Evolutionary conservation across 208 protist species (phyloP).

Genomic region (Angomonas deanei): DNA sequence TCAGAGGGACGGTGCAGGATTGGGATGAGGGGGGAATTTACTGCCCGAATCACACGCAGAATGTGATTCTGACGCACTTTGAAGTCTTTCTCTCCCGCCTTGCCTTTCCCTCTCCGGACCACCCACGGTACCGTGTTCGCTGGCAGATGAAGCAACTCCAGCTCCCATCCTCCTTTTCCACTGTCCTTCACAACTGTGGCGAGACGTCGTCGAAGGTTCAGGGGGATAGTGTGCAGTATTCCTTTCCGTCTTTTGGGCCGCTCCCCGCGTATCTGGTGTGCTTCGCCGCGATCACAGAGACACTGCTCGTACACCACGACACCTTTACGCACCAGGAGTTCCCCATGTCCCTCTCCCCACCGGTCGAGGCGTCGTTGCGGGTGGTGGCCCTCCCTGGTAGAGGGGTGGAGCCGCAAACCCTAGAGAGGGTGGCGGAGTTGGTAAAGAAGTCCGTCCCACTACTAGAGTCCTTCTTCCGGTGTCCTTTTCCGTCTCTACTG

Average conservation of each 20-base stretch:
- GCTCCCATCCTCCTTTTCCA: conserved; percentile 29
- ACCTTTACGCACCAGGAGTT: background rate
- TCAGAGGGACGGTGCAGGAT: conserved; percentile 44
- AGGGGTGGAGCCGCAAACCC: conserved; percentile 12
- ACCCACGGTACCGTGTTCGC: conserved; percentile 56
- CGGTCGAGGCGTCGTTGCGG: conserved; percentile 9
- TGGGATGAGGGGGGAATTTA: conserved; percentile 59
- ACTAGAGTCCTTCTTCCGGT: conserved; percentile 61
- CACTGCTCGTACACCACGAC: conserved; percentile 8
- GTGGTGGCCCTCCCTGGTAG: conserved; percentile 17
- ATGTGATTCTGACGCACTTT: conserved; percentile 69
- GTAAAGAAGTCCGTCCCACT: conserved; percentile 21
- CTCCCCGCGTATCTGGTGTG: conserved; percentile 68
- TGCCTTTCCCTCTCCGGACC: conserved; percentile 79
- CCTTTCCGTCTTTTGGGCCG: conserved; percentile 40
- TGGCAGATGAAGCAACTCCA: conserved; percentile 52
- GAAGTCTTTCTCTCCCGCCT: conserved; percentile 72
- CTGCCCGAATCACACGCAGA: conserved; percentile 10
- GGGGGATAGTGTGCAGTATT: conserved; percentile 14
- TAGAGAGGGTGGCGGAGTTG: conserved; percentile 14
- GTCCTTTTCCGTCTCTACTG: conserved; percentile 50
- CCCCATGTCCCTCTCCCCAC: background rate
- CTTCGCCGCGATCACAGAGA: conserved; percentile 56
- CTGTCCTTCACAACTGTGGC: conserved; percentile 34
- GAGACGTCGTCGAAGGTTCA: conserved; percentile 17